Conservation (phyloP, 2,329 filamentous ascomycete genomes). For the Clarireedia hainanense region DNA sequence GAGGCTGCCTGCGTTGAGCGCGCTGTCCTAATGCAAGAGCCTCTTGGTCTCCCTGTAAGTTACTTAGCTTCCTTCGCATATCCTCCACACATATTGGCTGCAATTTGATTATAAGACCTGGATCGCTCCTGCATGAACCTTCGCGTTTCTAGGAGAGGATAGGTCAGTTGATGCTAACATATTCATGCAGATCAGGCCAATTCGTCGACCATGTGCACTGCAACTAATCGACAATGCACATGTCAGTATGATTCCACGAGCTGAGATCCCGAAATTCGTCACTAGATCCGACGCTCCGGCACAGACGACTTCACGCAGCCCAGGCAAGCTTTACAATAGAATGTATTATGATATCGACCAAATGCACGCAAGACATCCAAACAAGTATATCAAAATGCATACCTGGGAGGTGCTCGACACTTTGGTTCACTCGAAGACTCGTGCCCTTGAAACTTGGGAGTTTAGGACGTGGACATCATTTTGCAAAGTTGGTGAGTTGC, state of each 20-base stretch:
- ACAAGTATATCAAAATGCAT: background rate
- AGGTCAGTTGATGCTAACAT: background rate
- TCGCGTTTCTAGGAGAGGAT: background rate
- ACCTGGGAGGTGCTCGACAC: background rate
- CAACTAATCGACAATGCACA: conserved; percentile 13
- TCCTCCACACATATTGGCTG: no score
- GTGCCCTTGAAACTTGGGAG: conserved; percentile 19
- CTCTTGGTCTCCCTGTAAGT: conserved; percentile 4
- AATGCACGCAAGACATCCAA: background rate
- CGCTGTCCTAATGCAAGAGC: conserved; percentile 11
- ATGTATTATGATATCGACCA: background rate
- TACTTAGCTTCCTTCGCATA: background rate
- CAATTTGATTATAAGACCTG: background rate
- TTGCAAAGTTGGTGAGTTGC: conserved; percentile 22
- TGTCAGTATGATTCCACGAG: conserved; percentile 14
- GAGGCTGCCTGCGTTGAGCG: conserved; percentile 20
- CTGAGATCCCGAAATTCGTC: conserved; percentile 12
- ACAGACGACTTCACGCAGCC: background rate
- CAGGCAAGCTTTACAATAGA: background rate
- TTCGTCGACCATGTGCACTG: conserved; percentile 8
- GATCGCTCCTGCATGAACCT: background rate
- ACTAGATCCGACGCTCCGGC: background rate
- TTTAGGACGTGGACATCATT: conserved; percentile 17
- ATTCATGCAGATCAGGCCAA: background rate
- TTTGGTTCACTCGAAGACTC: background rate